A percentile compares a stretch with the other conserved stretches of the same genome.
Conservation (phyloP, 1,139 yeast genomes). For the Yamadazyma sp. region DNA sequence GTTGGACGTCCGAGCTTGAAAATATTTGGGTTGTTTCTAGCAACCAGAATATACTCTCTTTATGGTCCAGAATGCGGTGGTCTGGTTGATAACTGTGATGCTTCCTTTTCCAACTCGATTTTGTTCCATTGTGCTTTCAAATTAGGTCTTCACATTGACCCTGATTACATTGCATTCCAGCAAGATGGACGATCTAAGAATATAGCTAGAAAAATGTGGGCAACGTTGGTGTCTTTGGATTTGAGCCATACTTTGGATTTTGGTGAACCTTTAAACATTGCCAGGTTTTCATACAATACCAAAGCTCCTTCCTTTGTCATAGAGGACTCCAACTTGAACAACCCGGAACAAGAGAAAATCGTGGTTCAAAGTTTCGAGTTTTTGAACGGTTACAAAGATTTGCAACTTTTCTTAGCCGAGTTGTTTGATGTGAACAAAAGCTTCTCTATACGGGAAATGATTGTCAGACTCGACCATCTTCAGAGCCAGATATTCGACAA, state of each 20-base stretch:
- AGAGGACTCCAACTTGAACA: conserved; percentile 24
- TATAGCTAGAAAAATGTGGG: conserved; percentile 28
- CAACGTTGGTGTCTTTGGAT: conserved; percentile 29
- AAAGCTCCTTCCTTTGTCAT: conserved; percentile 22
- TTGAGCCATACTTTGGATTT: conserved; percentile 31
- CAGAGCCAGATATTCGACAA: conserved; percentile 9
- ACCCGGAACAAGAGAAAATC: conserved; percentile 26
- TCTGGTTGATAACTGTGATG: conserved; percentile 49
- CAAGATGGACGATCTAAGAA: conserved; percentile 25
- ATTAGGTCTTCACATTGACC: conserved; percentile 46
- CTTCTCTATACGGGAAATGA: conserved; percentile 9
- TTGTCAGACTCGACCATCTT: conserved; percentile 11
- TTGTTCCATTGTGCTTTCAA: conserved; percentile 42
- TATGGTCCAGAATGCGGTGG: conserved; percentile 53
- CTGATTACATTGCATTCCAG: conserved; percentile 18
- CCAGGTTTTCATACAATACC: conserved; percentile 33
- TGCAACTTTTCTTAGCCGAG: conserved; percentile 12
- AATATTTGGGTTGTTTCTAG: conserved; percentile 39
- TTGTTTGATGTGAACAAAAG: conserved; percentile 11
- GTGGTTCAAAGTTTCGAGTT: conserved; percentile 12
- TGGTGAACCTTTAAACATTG: conserved; percentile 40
- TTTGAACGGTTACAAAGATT: conserved; percentile 11
- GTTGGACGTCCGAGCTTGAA: conserved; percentile 3
- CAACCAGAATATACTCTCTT: conserved; percentile 37
- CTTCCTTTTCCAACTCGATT: conserved; percentile 36